Conservation (phyloP, 1,284 basidiomycete genomes). For the Tetrapyrgos nigripes region DNA sequence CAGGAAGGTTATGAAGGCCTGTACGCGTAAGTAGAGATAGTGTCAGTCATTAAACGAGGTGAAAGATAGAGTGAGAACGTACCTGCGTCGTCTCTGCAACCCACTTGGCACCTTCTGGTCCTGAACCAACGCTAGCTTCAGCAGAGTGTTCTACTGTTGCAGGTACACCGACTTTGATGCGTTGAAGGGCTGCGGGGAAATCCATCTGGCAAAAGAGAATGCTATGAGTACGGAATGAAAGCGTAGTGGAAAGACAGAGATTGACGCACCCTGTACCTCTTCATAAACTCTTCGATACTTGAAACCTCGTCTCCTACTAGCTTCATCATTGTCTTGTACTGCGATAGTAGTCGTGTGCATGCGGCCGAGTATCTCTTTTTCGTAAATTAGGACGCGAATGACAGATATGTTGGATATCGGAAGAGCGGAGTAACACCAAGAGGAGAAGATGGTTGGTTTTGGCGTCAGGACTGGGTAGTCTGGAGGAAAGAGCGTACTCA, state of each 20-base stretch:
- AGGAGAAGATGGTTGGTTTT: too few species aligned
- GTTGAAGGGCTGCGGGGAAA: slow-evolving; percentile 89
- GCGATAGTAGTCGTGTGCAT: slow-evolving; percentile 89
- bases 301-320: slow-evolving; percentile 87
- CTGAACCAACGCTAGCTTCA: slow-evolving; percentile 52
- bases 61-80: slow-evolving; percentile 25
- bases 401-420: background rate
- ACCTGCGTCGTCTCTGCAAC: slow-evolving; percentile 99
- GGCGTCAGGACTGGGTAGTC: too few species aligned
- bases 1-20: slow-evolving; percentile 99
- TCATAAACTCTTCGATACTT: slow-evolving; percentile 91
- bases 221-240: too few species aligned
- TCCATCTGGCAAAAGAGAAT: slow-evolving; percentile 84
- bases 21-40: slow-evolving; percentile 7
- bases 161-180: slow-evolving; percentile 92
- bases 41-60: background rate
- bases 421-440: background rate
- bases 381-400: slow-evolving; percentile 3
- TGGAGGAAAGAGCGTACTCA: slow-evolving; percentile 52
- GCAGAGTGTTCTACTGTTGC: slow-evolving; percentile 95
- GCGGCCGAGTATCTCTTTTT: slow-evolving; percentile 92
- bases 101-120: slow-evolving; percentile 92
- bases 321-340: slow-evolving; percentile 93
- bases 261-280: slow-evolving; percentile 77
- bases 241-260: slow-evolving; percentile 10